These are phyloP conservation scores for Colletotrichum falcatum DNA, from an alignment of 2,329 filamentous ascomycete genomes.

Conservation along the genomic window DNA sequence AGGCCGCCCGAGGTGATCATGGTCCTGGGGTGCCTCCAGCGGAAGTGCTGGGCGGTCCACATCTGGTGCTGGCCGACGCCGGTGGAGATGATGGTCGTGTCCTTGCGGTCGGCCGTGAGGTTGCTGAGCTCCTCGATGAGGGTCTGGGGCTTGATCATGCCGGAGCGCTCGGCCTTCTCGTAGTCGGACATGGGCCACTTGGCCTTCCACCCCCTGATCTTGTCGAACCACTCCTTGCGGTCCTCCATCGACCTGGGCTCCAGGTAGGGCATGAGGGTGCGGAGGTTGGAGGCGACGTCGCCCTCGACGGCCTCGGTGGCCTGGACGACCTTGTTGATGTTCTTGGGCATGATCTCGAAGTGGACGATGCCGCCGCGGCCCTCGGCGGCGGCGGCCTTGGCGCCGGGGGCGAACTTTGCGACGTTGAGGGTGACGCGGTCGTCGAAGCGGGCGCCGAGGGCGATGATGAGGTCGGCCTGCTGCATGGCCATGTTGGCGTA, in stretches of 20 bases:
- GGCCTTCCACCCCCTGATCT: constrained; percentile 92
- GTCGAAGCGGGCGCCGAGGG: constrained; percentile 93
- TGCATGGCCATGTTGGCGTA: constrained; percentile 99
- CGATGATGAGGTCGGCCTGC: constrained; percentile 94
- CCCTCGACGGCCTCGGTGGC: constrained; percentile 96
- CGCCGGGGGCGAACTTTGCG: constrained; percentile 88
- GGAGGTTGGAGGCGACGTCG: constrained; percentile 85
- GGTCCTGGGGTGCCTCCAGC: constrained; percentile 89
- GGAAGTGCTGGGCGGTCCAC: constrained; percentile 98
- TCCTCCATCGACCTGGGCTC: constrained; percentile 70
- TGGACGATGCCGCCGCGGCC: constrained; percentile 94
- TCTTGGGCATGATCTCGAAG: constrained; percentile 99
- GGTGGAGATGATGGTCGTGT: constrained; percentile 88
- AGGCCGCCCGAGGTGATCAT: constrained; percentile 98
- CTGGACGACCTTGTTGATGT: constrained; percentile 99
- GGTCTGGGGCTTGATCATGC: constrained; percentile 93
- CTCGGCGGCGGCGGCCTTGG: constrained; percentile 85
- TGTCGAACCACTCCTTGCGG: constrained; percentile 86
- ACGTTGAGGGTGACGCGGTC: constrained; percentile 91
- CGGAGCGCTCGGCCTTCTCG: constrained; percentile 80
- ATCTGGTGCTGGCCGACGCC: constrained; percentile 99
- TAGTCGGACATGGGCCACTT: constrained; percentile 89
- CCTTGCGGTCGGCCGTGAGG: constrained; percentile 82
- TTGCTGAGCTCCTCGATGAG: constrained; percentile 92
- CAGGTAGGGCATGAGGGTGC: constrained; percentile 78